phyloP scores from a whole-genome alignment of 2,329 filamentous ascomycete species.

The Cladosporium sp. region DNA sequence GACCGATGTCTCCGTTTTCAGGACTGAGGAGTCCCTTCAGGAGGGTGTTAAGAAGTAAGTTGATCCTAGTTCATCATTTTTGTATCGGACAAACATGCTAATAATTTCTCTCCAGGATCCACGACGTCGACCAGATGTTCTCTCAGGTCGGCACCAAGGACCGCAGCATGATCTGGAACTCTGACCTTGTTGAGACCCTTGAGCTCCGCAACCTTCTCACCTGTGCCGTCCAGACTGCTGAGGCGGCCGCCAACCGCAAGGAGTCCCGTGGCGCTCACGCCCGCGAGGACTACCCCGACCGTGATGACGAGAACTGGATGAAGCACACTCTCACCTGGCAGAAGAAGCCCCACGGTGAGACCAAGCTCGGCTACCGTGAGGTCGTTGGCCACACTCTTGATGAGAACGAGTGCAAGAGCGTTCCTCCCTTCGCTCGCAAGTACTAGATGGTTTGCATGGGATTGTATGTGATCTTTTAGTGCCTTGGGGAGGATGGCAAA shows the following conservation, averaged over 20 bases:
- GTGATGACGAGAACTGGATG: conserved; percentile 97
- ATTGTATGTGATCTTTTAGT: neutral
- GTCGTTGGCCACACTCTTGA: conserved; percentile 82
- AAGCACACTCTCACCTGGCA: conserved; percentile 98
- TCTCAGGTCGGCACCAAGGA: conserved; percentile 89
- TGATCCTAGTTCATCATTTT: neutral
- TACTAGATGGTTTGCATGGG: conserved; percentile 51
- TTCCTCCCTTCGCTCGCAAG: conserved; percentile 93
- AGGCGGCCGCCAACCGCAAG: conserved; percentile 85
- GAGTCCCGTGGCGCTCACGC: conserved; percentile 97
- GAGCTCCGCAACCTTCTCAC: conserved; percentile 93
- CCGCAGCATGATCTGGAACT: conserved; percentile 99
- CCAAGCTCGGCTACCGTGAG: conserved; percentile 77
- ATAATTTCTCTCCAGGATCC: conserved; percentile 48
- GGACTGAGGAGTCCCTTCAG: conserved; percentile 86
- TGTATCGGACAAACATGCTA: conserved; percentile 9
- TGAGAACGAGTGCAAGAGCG: conserved; percentile 90
- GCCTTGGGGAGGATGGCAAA: neutral
- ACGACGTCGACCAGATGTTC: conserved; percentile 73
- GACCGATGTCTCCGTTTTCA: conserved; percentile 92
- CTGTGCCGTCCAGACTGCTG: conserved; percentile 91
- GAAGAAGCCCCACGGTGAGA: conserved; percentile 80
- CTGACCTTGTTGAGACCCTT: conserved; percentile 89
- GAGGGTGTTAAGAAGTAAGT: conserved; percentile 71
- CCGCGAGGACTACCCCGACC: conserved; percentile 90